A percentile compares a stretch with the other conserved stretches of the same genome.
These are phyloP conservation scores for Perkinsela sp. DNA, from an alignment of 208 protist genomes.

Conservation along the genomic window DNA sequence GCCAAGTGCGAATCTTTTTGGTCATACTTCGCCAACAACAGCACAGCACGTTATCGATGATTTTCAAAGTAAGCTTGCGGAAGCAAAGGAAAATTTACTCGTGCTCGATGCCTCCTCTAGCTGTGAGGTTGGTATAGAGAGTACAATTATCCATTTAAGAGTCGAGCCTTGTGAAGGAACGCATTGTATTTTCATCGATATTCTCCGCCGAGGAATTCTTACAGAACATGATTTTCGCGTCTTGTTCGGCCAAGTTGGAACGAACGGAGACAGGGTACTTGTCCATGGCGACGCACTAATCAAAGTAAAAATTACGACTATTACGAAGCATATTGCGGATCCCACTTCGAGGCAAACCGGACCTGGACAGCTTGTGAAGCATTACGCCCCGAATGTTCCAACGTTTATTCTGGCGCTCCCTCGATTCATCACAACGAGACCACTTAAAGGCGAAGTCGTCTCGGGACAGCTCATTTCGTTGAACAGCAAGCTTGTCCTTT, in stretches of 20 bases:
- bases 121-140: constrained; percentile 67
- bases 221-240: constrained; percentile 24
- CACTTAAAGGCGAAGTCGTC: constrained; percentile 2
- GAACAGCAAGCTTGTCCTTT: constrained; percentile 7
- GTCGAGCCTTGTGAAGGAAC: constrained; percentile 5
- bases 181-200: constrained; percentile 11
- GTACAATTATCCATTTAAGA: constrained; percentile 47
- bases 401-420: constrained; percentile 28
- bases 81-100: constrained; percentile 23
- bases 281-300: constrained; percentile 17
- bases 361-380: constrained; percentile 62
- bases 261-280: constrained; percentile 12
- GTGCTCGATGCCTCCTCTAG: constrained; percentile 47
- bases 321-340: constrained; percentile 2
- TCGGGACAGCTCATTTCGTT: neutral
- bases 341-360: constrained; percentile 30
- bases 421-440: constrained; percentile 9
- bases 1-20: constrained; percentile 70
- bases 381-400: constrained; percentile 47
- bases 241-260: constrained; percentile 10
- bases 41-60: constrained; percentile 62
- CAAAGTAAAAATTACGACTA: neutral
- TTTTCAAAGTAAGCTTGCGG: constrained; percentile 11
- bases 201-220: constrained; percentile 41
- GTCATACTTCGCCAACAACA: constrained; percentile 61